Evolutionary conservation across 352 stramenopile species (phyloP).

Genomic region (Globisporangium nagaii): DNA sequence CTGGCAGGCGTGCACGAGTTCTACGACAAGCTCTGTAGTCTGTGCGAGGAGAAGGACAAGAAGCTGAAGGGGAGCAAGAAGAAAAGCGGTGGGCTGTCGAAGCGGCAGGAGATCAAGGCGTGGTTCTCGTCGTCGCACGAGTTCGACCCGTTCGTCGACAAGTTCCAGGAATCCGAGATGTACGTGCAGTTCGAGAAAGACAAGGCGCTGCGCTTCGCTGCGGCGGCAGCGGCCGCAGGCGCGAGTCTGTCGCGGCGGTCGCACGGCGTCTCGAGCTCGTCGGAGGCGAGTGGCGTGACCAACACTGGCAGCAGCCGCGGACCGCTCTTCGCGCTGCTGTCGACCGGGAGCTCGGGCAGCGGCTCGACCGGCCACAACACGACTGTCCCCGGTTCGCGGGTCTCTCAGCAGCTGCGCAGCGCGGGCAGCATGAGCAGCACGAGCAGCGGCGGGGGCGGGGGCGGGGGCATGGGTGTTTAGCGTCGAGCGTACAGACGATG

Average conservation of each 20-base stretch:
- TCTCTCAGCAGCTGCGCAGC: slow-evolving; percentile 43
- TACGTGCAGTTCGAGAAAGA: slow-evolving; percentile 44
- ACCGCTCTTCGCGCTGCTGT: slow-evolving; percentile 26
- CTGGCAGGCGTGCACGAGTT: slow-evolving; percentile 54
- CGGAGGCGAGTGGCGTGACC: slow-evolving; percentile 6
- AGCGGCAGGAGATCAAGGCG: slow-evolving; percentile 77
- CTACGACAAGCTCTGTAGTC: slow-evolving; percentile 48
- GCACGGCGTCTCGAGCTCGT: background rate
- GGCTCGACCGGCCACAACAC: slow-evolving; percentile 7
- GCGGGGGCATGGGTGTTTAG: slow-evolving; percentile 1
- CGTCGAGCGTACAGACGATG: no score
- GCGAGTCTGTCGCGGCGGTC: background rate
- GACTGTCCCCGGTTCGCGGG: slow-evolving; percentile 23
- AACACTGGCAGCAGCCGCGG: background rate
- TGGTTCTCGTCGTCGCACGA: slow-evolving; percentile 84
- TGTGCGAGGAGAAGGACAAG: slow-evolving; percentile 59
- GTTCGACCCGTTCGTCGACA: slow-evolving; percentile 74
- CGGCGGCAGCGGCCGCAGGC: background rate
- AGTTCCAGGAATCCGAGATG: slow-evolving; percentile 51
- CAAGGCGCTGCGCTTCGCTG: background rate
- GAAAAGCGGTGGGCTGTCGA: slow-evolving; percentile 44
- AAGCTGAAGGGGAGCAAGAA: slow-evolving; percentile 48
- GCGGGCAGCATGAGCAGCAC: slow-evolving; percentile 61
- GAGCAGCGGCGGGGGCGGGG: slow-evolving; percentile 23
- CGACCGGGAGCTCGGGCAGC: slow-evolving; percentile 31